phyloP scores from a whole-genome alignment of 2,329 filamentous ascomycete genomes.

The Leptographium lundbergii region DNA sequence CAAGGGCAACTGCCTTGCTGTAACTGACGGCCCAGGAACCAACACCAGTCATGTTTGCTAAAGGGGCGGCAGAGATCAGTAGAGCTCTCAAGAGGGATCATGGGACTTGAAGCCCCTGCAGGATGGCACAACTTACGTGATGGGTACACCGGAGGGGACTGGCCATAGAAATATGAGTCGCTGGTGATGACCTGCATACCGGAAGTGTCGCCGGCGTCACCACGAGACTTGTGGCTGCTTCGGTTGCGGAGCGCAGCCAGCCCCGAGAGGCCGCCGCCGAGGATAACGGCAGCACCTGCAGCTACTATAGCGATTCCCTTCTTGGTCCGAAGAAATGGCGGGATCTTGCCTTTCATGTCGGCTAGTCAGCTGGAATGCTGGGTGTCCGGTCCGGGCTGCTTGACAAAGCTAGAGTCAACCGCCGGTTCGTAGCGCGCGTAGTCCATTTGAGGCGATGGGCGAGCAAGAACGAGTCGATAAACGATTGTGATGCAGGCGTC shows the following conservation, averaged over 20 bases:
- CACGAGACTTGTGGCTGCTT: background rate
- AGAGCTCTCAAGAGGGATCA: background rate
- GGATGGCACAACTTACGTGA: slow-evolving; percentile 27
- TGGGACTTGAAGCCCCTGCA: background rate
- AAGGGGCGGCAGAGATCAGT: background rate
- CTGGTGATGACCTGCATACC: slow-evolving; percentile 20
- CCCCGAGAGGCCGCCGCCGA: slow-evolving; percentile 22
- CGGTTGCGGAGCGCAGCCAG: slow-evolving; percentile 19
- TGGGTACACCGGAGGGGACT: slow-evolving; percentile 37
- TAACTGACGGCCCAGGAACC: slow-evolving; percentile 57
- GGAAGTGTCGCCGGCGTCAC: background rate
- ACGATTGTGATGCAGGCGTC: no score
- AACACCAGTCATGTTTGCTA: slow-evolving; percentile 42
- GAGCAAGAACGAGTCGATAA: background rate
- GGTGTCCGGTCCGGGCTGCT: background rate
- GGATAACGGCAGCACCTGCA: slow-evolving; percentile 17
- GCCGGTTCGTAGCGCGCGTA: background rate
- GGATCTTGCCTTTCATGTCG: slow-evolving; percentile 11
- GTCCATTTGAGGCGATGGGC: background rate
- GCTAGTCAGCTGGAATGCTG: slow-evolving; percentile 16
- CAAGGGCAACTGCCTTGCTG: slow-evolving; percentile 53
- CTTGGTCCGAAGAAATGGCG: slow-evolving; percentile 19
- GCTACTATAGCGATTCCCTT: slow-evolving; percentile 17
- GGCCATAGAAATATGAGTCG: slow-evolving; percentile 35
- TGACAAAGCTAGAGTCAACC: background rate